These are phyloP conservation scores for Austroboletus eburneus DNA, from an alignment of 768 basidiomycete species.

Conservation along the genomic window DNA sequence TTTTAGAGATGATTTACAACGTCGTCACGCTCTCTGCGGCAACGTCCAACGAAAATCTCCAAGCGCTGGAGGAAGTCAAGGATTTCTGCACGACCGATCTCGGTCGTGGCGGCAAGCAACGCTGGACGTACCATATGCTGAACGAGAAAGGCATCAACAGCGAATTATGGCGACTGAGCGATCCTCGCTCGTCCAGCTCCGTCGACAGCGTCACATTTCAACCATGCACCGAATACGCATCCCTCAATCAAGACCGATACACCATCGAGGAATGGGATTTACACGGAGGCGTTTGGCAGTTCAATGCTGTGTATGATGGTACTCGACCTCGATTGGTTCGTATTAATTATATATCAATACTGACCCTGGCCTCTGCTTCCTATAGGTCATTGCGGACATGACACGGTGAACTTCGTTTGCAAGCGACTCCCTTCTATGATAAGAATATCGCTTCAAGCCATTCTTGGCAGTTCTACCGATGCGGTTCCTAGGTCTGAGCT, in stretches of 20 bases:
- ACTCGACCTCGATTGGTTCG: slow-evolving; percentile 10
- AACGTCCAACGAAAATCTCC: slow-evolving; percentile 43
- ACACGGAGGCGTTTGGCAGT: slow-evolving; percentile 39
- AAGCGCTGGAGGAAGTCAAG: slow-evolving; percentile 50
- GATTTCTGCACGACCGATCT: slow-evolving; percentile 51
- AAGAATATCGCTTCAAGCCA: slow-evolving; percentile 35
- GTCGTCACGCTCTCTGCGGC: slow-evolving; percentile 44
- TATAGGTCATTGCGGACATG: slow-evolving; percentile 48
- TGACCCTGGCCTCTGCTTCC: not conserved
- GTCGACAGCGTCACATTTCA: slow-evolving; percentile 43
- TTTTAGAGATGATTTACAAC: slow-evolving; percentile 26
- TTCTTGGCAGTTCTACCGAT: slow-evolving; percentile 24
- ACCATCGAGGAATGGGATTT: slow-evolving; percentile 39
- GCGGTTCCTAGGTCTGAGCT: slow-evolving; percentile 26
- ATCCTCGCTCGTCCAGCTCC: slow-evolving; percentile 29
- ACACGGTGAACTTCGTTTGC: slow-evolving; percentile 44
- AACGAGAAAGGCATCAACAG: slow-evolving; percentile 36
- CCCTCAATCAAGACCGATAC: slow-evolving; percentile 41
- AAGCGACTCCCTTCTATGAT: slow-evolving; percentile 40
- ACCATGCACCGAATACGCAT: slow-evolving; percentile 35
- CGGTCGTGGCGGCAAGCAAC: slow-evolving; percentile 45
- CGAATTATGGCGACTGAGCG: slow-evolving; percentile 38
- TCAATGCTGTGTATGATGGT: slow-evolving; percentile 47
- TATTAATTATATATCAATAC: slow-evolving; percentile 22
- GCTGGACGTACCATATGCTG: slow-evolving; percentile 52